Percentiles rank a stretch among this genome's conserved stretches.
phyloP scores from a whole-genome alignment of 2,329 filamentous ascomycete genomes.

The Fusarium aywerte region DNA sequence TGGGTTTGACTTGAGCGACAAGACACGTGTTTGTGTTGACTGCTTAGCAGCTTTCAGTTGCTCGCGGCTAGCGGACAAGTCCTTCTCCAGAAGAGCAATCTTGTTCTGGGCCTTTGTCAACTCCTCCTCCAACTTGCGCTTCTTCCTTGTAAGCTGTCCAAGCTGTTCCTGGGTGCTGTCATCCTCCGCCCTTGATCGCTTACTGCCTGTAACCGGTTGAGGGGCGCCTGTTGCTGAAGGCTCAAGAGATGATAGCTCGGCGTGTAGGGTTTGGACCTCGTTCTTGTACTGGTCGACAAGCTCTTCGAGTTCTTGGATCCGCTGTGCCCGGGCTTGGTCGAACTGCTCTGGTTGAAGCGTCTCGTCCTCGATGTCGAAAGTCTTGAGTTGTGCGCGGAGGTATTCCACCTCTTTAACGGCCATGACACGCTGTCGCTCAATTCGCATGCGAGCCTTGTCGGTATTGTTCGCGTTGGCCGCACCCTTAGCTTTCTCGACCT shows the following conservation, averaged over 20 bases:
- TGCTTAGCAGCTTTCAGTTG: slow-evolving; percentile 76
- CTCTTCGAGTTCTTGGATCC: slow-evolving; percentile 84
- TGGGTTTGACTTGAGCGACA: slow-evolving; percentile 91
- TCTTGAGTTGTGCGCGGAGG: slow-evolving; percentile 89
- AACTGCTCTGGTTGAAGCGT: slow-evolving; percentile 84
- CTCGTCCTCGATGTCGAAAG: slow-evolving; percentile 86
- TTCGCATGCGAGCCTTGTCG: slow-evolving; percentile 76
- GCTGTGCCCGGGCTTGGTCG: slow-evolving; percentile 77
- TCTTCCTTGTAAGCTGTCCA: slow-evolving; percentile 87
- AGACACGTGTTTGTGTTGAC: slow-evolving; percentile 80
- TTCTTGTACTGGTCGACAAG: slow-evolving; percentile 86
- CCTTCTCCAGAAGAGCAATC: slow-evolving; percentile 76
- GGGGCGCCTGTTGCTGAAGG: slow-evolving; percentile 49
- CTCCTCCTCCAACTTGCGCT: slow-evolving; percentile 84
- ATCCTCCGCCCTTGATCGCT: slow-evolving; percentile 72
- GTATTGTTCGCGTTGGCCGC: slow-evolving; percentile 59
- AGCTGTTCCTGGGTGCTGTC: slow-evolving; percentile 75
- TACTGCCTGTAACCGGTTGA: slow-evolving; percentile 63
- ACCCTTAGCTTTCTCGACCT: slow-evolving; percentile 76
- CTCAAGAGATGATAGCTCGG: slow-evolving; percentile 77
- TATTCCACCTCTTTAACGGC: slow-evolving; percentile 95
- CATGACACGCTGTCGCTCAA: slow-evolving; percentile 86
- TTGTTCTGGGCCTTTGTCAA: slow-evolving; percentile 75
- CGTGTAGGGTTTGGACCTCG: slow-evolving; percentile 79
- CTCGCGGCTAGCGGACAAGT: slow-evolving; percentile 76